Evolutionary conservation across 202 grass and related monocot genomes (phyloP).

Genomic region (Dendrocalamus latiflorus): DNA sequence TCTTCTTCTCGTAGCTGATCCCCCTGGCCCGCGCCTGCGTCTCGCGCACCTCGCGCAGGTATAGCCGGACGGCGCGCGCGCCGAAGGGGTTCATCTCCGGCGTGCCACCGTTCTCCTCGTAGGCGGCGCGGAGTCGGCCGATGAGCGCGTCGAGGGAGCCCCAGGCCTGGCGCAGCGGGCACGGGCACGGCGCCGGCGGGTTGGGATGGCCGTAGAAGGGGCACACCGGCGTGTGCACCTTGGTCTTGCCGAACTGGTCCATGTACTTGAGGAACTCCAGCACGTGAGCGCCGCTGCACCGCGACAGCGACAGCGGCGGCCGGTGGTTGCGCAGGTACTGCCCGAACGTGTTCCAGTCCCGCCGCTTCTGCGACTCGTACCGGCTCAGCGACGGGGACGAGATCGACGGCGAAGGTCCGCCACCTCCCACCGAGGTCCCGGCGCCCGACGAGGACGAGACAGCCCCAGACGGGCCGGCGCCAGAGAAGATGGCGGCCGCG

Average conservation of each 20-base stretch:
- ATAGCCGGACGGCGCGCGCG: no score
- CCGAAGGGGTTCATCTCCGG: no score
- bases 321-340: slow-evolving; percentile 94
- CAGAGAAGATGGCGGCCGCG: no score
- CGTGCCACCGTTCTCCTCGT: no score
- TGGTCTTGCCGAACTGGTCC: slow-evolving; percentile 97
- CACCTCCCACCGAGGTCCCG: no score
- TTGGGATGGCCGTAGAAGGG: slow-evolving; percentile 93
- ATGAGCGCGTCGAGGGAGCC: slow-evolving; percentile 93
- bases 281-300: slow-evolving; percentile 91
- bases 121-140: neutral
- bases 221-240: slow-evolving; percentile 80
- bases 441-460: no score
- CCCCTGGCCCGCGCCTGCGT: slow-evolving; percentile 78
- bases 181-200: slow-evolving; percentile 82
- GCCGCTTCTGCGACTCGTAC: slow-evolving; percentile 93
- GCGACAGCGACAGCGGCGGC: slow-evolving; percentile 68
- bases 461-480: no score
- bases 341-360: slow-evolving; percentile 98
- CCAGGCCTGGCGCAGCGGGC: slow-evolving; percentile 91
- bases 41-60: neutral
- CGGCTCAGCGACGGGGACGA: slow-evolving; percentile 70
- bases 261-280: slow-evolving; percentile 95
- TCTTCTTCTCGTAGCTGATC: slow-evolving; percentile 95
- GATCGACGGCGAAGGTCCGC: no score